Evolutionary conservation across 805 yeast genomes (phyloP), one percentile per base, ranked within the genome.

Genomic region (Yamadazyma laniorum): DNA sequence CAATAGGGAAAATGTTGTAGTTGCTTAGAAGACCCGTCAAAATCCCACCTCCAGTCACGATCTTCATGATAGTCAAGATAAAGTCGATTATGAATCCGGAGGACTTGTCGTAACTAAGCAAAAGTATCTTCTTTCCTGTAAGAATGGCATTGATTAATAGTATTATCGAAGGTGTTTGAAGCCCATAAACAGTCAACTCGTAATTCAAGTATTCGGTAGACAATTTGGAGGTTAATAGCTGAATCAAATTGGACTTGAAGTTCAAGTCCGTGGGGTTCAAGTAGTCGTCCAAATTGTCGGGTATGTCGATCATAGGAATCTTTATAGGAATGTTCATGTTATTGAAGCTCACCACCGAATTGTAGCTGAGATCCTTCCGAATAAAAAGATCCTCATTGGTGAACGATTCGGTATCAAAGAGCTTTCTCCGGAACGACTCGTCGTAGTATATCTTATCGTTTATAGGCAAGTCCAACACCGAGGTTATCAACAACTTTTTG

Each of bases 111-210:
- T 63, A 51, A 36, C 64, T 52, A 42, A 61, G 23, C 60, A 70
- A 47, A 49, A 77, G 38, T 52, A 70, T 48, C 59, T 54, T 44
- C 57, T 65, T 52, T 41, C 74, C 64, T 32, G 73, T 53, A 47
- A 69, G 49, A 42, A 66, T 40, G 35, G 72, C 58, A 55, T 65
- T 56, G 41, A 63, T 55, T 41, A 64, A 39, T 30, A 69, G 43
- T 50, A 60, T 54, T 32, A 61, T 45, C 41, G 71, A 72, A 1
- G 81, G 82, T 0, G 83, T 77, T 26, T 64, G 66, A 13, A 68
- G 52, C 0, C 82, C 82, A 52, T 74, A 75, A 9, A 73, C 68
- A 2, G 79, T 72, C 34, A 77, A 55, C 34, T 77, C 79, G 30
- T 72, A 67, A 44, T 70, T 66, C 37, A 63, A 56, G 30, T 43